phyloP scores from a whole-genome alignment of 805 yeast genomes.

The Zygosaccharomyces siamensis region DNA sequence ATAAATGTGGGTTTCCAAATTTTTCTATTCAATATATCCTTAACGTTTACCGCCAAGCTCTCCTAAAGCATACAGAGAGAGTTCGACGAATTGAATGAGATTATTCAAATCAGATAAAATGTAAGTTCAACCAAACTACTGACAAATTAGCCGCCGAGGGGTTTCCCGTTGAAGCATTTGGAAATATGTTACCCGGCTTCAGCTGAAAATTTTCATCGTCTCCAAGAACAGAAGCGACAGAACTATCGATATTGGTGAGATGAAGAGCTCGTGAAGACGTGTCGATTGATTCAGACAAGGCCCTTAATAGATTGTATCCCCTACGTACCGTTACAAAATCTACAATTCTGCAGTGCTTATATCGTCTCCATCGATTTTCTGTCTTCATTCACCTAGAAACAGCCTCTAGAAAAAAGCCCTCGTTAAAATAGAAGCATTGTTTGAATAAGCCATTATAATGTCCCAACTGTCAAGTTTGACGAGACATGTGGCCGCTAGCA shows the following conservation, averaged over 20 bases:
- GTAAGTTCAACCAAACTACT: neutral
- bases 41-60: neutral
- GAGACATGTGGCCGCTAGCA: constrained; percentile 6
- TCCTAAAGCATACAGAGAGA: neutral
- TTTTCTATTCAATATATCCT: no score
- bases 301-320: neutral
- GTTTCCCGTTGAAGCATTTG: neutral
- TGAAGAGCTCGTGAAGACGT: neutral
- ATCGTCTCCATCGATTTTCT: neutral
- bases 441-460: constrained; percentile 6
- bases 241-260: neutral
- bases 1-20: no score
- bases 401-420: neutral
- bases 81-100: no score
- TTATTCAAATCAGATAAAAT: no score
- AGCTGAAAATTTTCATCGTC: constrained; percentile 5
- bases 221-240: neutral
- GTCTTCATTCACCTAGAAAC: neutral
- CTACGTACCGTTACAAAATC: neutral
- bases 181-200: constrained; percentile 1
- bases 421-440: neutral
- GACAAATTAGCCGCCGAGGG: neutral
- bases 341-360: neutral
- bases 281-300: neutral
- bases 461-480: constrained; percentile 11